Evolutionary conservation across 495 filamentous ascomycete genomes (phyloP).

Genomic region (Podospora fimiseda): DNA sequence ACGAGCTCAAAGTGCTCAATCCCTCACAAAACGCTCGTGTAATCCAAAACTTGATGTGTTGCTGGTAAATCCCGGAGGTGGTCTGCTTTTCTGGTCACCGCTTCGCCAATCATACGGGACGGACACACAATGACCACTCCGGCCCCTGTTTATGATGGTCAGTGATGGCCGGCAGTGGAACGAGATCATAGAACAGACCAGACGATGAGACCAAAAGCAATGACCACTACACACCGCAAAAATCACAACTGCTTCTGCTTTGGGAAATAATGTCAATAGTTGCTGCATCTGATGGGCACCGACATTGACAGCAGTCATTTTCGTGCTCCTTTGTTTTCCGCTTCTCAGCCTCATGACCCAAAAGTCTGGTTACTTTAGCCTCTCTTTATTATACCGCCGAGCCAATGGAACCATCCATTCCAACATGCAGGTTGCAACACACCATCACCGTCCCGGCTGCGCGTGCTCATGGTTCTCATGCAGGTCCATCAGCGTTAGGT

Average conservation of each 20-base stretch:
- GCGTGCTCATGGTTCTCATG: neutral
- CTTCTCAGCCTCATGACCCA: neutral
- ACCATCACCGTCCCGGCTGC: neutral
- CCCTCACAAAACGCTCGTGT: neutral
- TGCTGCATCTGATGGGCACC: neutral
- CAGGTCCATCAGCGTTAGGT: too few relatives aligned
- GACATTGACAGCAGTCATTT: neutral
- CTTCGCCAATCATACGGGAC: neutral
- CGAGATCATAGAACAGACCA: too few relatives aligned
- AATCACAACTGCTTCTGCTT: neutral
- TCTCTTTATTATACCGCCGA: too few relatives aligned
- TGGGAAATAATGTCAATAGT: neutral
- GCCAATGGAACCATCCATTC: neutral
- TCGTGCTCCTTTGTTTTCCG: neutral
- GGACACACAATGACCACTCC: neutral
- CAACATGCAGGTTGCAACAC: neutral
- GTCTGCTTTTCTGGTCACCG: neutral
- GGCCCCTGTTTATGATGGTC: too few relatives aligned
- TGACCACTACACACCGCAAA: too few relatives aligned
- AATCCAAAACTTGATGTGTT: neutral
- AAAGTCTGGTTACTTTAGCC: neutral
- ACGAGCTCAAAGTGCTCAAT: neutral
- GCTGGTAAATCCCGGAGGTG: neutral
- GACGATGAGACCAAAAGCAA: too few relatives aligned
- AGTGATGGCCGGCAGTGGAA: too few relatives aligned